Evolutionary conservation across 208 protist species (phyloP).

Genomic region (Naegleria fowleri): DNA sequence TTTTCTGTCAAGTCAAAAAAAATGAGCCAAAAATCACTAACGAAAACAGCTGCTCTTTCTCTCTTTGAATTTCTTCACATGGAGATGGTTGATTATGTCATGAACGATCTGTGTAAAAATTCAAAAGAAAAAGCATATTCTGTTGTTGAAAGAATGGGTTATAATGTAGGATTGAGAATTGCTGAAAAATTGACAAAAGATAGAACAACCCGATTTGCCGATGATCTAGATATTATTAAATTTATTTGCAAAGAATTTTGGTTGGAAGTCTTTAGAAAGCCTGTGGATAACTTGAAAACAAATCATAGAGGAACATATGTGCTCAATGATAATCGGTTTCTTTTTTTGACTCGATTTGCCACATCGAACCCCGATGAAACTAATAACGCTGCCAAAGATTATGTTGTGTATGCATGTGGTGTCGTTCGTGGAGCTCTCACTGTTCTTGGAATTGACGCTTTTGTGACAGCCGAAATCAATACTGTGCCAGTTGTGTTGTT

Average conservation of each 20-base stretch:
- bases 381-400: background rate
- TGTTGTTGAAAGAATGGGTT: background rate
- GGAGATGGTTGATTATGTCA: constrained; percentile 3
- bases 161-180: background rate
- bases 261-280: constrained; percentile 15
- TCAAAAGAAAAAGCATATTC: constrained; percentile 11
- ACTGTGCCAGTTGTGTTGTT: background rate
- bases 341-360: background rate
- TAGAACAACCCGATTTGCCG: background rate
- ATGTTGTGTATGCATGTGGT: background rate
- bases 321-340: constrained; percentile 7
- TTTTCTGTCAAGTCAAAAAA: background rate
- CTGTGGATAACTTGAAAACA: constrained; percentile 26
- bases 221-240: constrained; percentile 29
- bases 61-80: background rate
- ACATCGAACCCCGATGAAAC: background rate
- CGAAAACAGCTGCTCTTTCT: background rate
- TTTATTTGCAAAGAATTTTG: constrained; percentile 31
- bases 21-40: background rate
- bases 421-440: background rate
- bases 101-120: background rate
- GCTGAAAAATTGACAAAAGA: constrained; percentile 3
- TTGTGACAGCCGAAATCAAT: constrained; percentile 11
- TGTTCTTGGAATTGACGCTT: background rate
- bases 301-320: constrained; percentile 30